Base-by-base conservation (phyloP, 768 basidiomycete species). In the Hericium alpestre region DNA sequence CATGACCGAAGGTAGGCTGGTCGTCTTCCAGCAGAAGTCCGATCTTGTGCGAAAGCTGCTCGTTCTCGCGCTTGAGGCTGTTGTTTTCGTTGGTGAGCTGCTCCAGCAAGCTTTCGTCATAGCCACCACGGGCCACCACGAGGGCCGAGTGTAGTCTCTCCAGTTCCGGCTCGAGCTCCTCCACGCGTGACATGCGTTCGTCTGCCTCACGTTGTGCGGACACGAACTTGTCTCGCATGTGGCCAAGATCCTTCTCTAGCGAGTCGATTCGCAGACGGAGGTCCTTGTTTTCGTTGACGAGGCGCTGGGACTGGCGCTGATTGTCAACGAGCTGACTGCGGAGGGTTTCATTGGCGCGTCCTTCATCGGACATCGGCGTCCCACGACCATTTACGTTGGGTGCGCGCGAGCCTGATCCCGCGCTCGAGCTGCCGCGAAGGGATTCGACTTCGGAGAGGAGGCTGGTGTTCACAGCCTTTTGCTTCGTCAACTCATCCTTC, bases 401-500 rank as follows among this genome's bases (percentile, higher is more conserved):
- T 51, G 80, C 77, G 54, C 74, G 73, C 40, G 76, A 72, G 25
- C 76, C 78, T 18, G 76, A 73, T 57, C 80, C 82, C 9, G 70
- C 68, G 51, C 79, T 76, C 6, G 60, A 56, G n/a, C 83, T 77
- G 50, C 80, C 80, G n/a, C 85, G 84, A 23, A 78, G 66, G 1
- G 76, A 70, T 57, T 95, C 92, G 20, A 95, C 76, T 64, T 97
- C 91, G n/a, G 79, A 71, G 67, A 97, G 92, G 25, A 98, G 81
- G 56, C 78, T 75, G 47, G 83, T 75, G 66, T 93, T 94, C 48
- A 84, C 71, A 50, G 76, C 77, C 73, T 96, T 97, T 71, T 95
- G 90, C 73, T 89, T 94, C 62, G 81, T 87, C 57, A 97, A 73
- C 66, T 98, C 96, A 56, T 94, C 95, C 70, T 93, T 90, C 86